A percentile compares a stretch with the other conserved stretches of the same genome.
phyloP scores from a whole-genome alignment of 2,329 filamentous ascomycete species.

The Fusarium sulawesiense region DNA sequence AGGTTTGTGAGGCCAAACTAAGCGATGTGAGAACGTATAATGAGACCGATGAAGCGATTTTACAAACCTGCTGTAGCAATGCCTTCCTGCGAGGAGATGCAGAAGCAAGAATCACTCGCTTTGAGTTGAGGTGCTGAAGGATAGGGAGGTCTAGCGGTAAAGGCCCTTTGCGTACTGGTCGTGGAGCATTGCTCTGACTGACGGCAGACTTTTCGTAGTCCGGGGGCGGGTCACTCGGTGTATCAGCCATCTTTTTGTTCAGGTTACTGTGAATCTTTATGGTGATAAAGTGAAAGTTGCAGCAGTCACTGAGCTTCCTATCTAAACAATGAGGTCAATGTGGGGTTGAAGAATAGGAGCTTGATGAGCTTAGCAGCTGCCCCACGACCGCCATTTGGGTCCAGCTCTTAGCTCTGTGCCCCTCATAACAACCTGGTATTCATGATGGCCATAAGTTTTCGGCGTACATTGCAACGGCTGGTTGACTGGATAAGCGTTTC shows the following conservation, averaged over 20 bases:
- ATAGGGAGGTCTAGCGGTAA: conserved; percentile 83
- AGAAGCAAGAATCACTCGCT: conserved; percentile 89
- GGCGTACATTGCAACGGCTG: background rate
- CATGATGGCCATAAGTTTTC: conserved; percentile 20
- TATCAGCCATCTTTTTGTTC: conserved; percentile 45
- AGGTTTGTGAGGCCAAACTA: conserved; percentile 83
- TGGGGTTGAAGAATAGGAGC: conserved; percentile 42
- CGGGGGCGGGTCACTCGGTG: conserved; percentile 57
- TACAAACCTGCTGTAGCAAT: conserved; percentile 75
- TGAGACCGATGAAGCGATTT: background rate
- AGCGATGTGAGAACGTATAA: conserved; percentile 16
- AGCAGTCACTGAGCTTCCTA: conserved; percentile 16
- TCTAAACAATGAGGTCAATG: conserved; percentile 43
- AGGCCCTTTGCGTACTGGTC: conserved; percentile 60
- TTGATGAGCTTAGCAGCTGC: conserved; percentile 35
- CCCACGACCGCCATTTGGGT: conserved; percentile 31
- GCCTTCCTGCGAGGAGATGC: conserved; percentile 86
- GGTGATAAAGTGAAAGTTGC: conserved; percentile 19
- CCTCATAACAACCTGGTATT: conserved; percentile 27
- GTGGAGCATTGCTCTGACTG: conserved; percentile 50
- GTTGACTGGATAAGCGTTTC: background rate
- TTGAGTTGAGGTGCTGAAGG: conserved; percentile 78
- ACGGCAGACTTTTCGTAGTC: conserved; percentile 57
- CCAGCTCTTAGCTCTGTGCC: conserved; percentile 28
- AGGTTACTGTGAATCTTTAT: background rate